Conservation (phyloP, 2,329 filamentous ascomycete species). For the Aspergillus sp. region DNA sequence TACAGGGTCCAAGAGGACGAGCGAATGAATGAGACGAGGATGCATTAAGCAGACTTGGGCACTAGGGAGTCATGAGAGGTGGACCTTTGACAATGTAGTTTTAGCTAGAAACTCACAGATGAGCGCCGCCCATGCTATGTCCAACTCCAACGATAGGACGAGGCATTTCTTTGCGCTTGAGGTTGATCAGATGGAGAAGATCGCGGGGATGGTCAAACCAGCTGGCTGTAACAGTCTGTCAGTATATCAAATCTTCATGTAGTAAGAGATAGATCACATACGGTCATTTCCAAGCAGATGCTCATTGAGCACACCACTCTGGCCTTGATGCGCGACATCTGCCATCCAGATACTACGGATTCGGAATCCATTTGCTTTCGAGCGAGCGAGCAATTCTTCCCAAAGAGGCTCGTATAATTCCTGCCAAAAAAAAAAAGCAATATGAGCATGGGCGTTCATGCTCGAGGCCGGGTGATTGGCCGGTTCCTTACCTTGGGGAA, state of each 20-base stretch:
- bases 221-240: conserved; percentile 51
- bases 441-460: too few species aligned
- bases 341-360: conserved; percentile 86
- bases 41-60: conserved; percentile 69
- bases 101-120: conserved; percentile 45
- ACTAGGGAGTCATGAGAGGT: conserved; percentile 16
- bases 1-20: conserved; percentile 82
- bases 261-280: conserved; percentile 37
- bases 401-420: conserved; percentile 91
- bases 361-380: conserved; percentile 57
- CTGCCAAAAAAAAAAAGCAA: conserved; percentile 40
- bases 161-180: conserved; percentile 72
- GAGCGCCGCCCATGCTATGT: conserved; percentile 80
- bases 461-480: too few species aligned
- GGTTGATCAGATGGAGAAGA: conserved; percentile 78
- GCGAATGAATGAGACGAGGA: conserved; percentile 69
- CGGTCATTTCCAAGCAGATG: conserved; percentile 75
- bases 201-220: conserved; percentile 87
- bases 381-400: conserved; percentile 67
- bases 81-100: background rate
- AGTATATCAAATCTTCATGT: conserved; percentile 4
- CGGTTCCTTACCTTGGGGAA: conserved; percentile 68
- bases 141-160: conserved; percentile 79
- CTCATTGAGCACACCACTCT: conserved; percentile 74
- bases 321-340: conserved; percentile 80